Conservation (phyloP, 2,329 filamentous ascomycete species). For the Verticillium alfalfae region DNA sequence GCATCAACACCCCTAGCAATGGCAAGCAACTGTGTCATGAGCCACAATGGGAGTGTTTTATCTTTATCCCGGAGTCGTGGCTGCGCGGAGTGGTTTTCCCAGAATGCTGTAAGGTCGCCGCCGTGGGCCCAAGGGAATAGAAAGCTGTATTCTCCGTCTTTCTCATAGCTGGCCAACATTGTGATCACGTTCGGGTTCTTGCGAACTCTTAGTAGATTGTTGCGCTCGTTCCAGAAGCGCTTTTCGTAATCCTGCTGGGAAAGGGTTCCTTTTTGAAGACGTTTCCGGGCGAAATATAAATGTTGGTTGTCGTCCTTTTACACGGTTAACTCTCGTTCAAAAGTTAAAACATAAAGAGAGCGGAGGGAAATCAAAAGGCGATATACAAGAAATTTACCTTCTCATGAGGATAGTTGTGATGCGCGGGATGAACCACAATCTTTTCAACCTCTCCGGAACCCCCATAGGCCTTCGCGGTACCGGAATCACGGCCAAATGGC, state of each 20-base stretch:
- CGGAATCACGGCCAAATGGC: not conserved
- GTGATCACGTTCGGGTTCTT: slow-evolving; percentile 6
- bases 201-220: not conserved
- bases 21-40: slow-evolving; percentile 7
- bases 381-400: not conserved
- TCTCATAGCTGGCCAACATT: slow-evolving; percentile 8
- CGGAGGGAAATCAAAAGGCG: not conserved
- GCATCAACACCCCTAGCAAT: slow-evolving; percentile 3
- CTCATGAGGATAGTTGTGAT: not conserved
- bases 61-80: not conserved
- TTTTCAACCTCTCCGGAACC: not conserved
- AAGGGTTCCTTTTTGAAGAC: not conserved
- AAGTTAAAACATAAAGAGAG: not conserved
- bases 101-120: slow-evolving; percentile 4
- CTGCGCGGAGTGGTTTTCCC: slow-evolving; percentile 3
- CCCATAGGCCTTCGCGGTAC: not conserved
- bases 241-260: not conserved
- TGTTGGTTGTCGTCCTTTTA: not conserved
- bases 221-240: not conserved
- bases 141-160: slow-evolving; percentile 5
- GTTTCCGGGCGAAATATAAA: not conserved
- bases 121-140: slow-evolving; percentile 13
- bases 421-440: not conserved
- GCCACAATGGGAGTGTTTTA: slow-evolving; percentile 1
- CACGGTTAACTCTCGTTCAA: not conserved